These are phyloP conservation scores for Fusarium foetens DNA, from an alignment of 2,329 filamentous ascomycete genomes.

Conservation along the genomic window DNA sequence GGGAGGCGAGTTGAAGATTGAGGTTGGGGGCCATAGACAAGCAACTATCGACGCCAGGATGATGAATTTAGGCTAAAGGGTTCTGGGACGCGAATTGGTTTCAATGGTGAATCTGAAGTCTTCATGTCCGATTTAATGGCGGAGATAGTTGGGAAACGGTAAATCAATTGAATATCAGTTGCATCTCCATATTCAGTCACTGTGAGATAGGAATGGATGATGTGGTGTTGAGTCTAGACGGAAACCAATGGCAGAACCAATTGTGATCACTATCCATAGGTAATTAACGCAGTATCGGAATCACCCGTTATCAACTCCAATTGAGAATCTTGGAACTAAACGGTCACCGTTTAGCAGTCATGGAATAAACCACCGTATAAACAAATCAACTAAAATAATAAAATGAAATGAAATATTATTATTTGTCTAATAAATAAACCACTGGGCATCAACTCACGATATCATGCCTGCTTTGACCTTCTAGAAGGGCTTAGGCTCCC, in stretches of 20 bases:
- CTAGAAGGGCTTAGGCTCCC: conserved; percentile 38
- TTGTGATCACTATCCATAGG: background rate
- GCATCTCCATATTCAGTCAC: background rate
- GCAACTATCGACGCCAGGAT: background rate
- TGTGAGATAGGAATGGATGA: background rate
- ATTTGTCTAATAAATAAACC: conserved; percentile 24
- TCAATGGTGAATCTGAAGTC: background rate
- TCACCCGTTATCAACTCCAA: background rate
- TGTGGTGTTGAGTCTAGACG: background rate
- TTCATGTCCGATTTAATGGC: conserved; percentile 1
- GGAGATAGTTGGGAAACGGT: background rate
- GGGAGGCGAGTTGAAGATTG: conserved; percentile 19
- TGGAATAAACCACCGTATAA: conserved; percentile 30
- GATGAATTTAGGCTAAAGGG: conserved; percentile 19
- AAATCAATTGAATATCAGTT: background rate
- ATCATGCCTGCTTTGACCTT: conserved; percentile 38
- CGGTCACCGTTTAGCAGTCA: conserved; percentile 34
- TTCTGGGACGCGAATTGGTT: conserved; percentile 5
- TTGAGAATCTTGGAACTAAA: background rate
- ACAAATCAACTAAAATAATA: conserved; percentile 27
- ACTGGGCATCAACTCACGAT: conserved; percentile 17
- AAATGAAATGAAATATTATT: conserved; percentile 24
- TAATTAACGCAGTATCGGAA: background rate
- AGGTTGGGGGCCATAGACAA: conserved; percentile 10
- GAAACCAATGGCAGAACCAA: background rate